Evolutionary conservation across 208 protist species (phyloP).

Genomic region (Trypanosoma lewisi): DNA sequence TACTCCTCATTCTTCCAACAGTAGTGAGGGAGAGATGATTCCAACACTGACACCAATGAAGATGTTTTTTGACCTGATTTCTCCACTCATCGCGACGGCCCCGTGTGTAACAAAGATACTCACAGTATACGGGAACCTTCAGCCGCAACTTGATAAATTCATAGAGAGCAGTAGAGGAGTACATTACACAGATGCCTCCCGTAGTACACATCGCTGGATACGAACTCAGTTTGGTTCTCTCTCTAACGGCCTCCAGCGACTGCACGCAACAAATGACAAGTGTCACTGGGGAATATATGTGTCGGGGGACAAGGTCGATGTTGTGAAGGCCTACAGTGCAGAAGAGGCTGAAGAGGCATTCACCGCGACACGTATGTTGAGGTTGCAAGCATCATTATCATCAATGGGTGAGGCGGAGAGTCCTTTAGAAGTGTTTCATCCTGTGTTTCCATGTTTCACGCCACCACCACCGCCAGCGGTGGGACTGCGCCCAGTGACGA

Average conservation of each 20-base stretch:
- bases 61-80: slow-evolving; percentile 18
- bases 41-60: not conserved
- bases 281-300: slow-evolving; percentile 37
- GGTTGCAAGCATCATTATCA: not conserved
- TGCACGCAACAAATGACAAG: slow-evolving; percentile 16
- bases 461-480: slow-evolving; percentile 26
- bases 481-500: not conserved
- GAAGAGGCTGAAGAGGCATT: slow-evolving; percentile 31
- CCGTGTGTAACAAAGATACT: slow-evolving; percentile 20
- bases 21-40: not conserved
- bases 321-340: slow-evolving; percentile 29
- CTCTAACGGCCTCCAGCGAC: slow-evolving; percentile 6
- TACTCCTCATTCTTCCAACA: not conserved
- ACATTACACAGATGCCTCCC: not conserved
- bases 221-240: slow-evolving; percentile 26
- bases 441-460: slow-evolving; percentile 24
- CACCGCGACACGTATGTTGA: not conserved
- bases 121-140: slow-evolving; percentile 12
- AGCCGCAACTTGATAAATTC: not conserved
- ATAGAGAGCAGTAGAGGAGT: not conserved
- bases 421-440: slow-evolving; percentile 23
- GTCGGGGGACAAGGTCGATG: slow-evolving; percentile 24
- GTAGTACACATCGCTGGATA: slow-evolving; percentile 20
- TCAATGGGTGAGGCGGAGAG: slow-evolving; percentile 7
- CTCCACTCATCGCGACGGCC: slow-evolving; percentile 14